Evolutionary conservation across 148 eudicot genomes (phyloP).

Genomic region (Dysphania ambrosioides): DNA sequence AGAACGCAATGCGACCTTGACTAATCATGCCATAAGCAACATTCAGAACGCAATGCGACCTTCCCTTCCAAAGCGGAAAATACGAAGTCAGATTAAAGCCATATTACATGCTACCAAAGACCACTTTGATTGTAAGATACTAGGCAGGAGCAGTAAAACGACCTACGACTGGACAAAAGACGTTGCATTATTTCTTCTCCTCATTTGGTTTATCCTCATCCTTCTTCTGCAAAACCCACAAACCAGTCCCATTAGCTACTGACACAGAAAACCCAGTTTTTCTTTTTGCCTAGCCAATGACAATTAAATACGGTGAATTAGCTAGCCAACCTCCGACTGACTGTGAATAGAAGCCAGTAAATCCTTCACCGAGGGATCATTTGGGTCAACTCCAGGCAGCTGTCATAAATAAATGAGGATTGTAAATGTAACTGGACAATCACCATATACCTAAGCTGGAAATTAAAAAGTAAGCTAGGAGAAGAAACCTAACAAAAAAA

Average conservation of each 20-base stretch:
- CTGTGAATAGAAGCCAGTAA: slow-evolving; percentile 88
- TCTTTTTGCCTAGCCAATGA: too few species aligned
- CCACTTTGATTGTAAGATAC: slow-evolving; percentile 1
- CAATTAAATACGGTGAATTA: not conserved
- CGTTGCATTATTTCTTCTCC: slow-evolving; percentile 47
- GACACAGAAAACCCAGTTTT: not conserved
- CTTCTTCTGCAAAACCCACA: slow-evolving; percentile 49
- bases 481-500: not conserved
- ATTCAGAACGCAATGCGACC: not conserved
- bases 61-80: slow-evolving; percentile 7
- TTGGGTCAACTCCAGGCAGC: slow-evolving; percentile 99
- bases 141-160: slow-evolving; percentile 1
- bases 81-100: slow-evolving; percentile 3
- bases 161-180: slow-evolving; percentile 2
- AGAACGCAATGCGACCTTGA: too few species aligned
- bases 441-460: not conserved
- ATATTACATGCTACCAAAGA: not conserved
- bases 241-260: not conserved
- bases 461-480: not conserved
- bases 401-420: slow-evolving; percentile 26
- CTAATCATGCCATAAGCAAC: slow-evolving; percentile 2
- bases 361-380: slow-evolving; percentile 85
- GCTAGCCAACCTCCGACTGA: slow-evolving; percentile 73
- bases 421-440: not conserved
- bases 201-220: slow-evolving; percentile 67